These are phyloP conservation scores for Coffea eugenioides DNA, from an alignment of 257 asterid genomes.

Conservation along the genomic window DNA sequence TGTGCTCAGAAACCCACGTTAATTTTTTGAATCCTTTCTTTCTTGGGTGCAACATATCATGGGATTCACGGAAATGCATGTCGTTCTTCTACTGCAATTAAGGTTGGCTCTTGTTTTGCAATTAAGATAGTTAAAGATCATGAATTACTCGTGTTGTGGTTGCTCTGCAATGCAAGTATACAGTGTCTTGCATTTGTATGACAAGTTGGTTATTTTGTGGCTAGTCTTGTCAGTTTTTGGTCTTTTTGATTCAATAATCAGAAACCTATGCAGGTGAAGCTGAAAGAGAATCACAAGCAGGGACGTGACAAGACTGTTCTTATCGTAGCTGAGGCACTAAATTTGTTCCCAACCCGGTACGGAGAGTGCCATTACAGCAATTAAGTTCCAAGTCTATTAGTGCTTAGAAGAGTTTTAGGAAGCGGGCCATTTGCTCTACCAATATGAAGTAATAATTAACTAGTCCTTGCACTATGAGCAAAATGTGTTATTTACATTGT, in stretches of 20 bases:
- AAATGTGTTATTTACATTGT: conserved; percentile 12
- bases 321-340: not conserved
- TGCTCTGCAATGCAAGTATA: not conserved
- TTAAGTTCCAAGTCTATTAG: too few relatives aligned
- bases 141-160: not conserved
- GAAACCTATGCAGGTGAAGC: not conserved
- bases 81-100: not conserved
- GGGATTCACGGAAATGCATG: too few relatives aligned
- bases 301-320: not conserved
- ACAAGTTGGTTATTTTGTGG: not conserved
- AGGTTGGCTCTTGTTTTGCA: not conserved
- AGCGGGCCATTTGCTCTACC: too few relatives aligned
- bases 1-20: too few relatives aligned
- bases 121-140: not conserved
- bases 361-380: too few relatives aligned
- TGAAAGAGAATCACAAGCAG: not conserved
- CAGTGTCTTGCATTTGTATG: too few relatives aligned
- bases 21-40: too few relatives aligned
- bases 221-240: not conserved
- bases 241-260: too few relatives aligned
- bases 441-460: not conserved
- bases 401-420: too few relatives aligned
- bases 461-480: not conserved
- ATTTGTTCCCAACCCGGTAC: too few relatives aligned
- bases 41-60: too few relatives aligned